Evolutionary conservation across 768 basidiomycete species (phyloP).

Genomic region (Tylopilus sp.): DNA sequence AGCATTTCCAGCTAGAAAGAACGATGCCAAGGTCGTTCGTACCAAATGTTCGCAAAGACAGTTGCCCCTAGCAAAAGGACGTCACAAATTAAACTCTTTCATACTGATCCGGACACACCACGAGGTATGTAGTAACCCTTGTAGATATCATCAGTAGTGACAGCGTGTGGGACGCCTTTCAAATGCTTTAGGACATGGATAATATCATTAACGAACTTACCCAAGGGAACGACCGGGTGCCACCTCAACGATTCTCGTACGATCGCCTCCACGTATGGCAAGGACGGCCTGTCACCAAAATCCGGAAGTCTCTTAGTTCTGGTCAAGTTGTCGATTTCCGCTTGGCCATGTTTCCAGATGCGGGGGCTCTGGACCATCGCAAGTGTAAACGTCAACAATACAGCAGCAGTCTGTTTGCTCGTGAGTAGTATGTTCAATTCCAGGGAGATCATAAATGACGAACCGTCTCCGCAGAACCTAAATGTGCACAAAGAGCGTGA

Average conservation of each 20-base stretch:
- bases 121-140: constrained; percentile 53
- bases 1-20: not conserved
- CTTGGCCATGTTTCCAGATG: no score
- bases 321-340: no score
- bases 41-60: constrained; percentile 6
- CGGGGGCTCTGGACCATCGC: constrained; percentile 11
- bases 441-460: no score
- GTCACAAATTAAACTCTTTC: not conserved
- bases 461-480: no score
- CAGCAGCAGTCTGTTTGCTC: no score
- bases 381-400: not conserved
- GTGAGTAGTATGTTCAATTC: no score
- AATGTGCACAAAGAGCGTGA: no score
- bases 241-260: no score
- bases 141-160: constrained; percentile 37
- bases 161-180: constrained; percentile 19
- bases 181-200: not conserved
- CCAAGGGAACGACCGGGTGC: no score
- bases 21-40: not conserved
- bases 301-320: no score
- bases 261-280: no score
- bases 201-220: not conserved
- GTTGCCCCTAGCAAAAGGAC: constrained; percentile 1
- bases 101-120: constrained; percentile 23
- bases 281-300: no score